Conservation (phyloP, 768 basidiomycete genomes). For the Boletellus emodensis region DNA sequence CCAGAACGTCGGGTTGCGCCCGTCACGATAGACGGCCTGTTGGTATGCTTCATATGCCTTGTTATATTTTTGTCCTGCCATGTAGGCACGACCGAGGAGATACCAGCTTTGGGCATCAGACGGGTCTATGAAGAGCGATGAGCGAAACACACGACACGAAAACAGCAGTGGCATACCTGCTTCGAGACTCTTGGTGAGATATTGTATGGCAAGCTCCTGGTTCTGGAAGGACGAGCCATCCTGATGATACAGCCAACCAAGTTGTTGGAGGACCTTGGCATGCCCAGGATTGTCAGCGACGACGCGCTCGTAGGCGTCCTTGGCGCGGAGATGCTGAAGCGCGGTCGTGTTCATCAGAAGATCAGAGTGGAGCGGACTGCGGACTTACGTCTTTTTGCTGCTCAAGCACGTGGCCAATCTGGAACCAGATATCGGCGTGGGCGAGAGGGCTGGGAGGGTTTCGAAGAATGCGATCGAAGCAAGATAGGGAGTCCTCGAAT, state of each 20-base stretch:
- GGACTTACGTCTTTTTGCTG: slow-evolving; percentile 88
- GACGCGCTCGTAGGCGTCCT: slow-evolving; percentile 95
- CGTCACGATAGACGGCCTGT: slow-evolving; percentile 98
- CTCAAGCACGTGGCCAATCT: slow-evolving; percentile 98
- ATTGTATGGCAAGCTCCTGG: slow-evolving; percentile 90
- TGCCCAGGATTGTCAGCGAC: slow-evolving; percentile 90
- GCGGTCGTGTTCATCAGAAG: slow-evolving; percentile 7
- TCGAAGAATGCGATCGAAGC: slow-evolving; percentile 95
- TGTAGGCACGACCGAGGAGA: slow-evolving; percentile 94
- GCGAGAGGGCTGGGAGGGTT: slow-evolving; percentile 95
- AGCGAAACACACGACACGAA: not conserved
- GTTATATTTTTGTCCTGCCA: slow-evolving; percentile 98
- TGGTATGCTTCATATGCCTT: slow-evolving; percentile 99
- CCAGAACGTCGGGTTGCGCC: slow-evolving; percentile 99
- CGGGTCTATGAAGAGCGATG: slow-evolving; percentile 55
- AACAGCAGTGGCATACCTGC: slow-evolving; percentile 56
- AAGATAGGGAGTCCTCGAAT: slow-evolving; percentile 80
- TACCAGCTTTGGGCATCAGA: slow-evolving; percentile 99
- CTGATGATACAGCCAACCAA: slow-evolving; percentile 97
- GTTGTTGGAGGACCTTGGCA: slow-evolving; percentile 95
- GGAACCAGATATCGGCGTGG: slow-evolving; percentile 99
- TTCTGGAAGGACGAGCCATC: slow-evolving; percentile 93
- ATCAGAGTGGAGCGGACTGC: not conserved
- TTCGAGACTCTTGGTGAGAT: slow-evolving; percentile 92
- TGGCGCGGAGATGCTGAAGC: slow-evolving; percentile 76